Evolutionary conservation across 2,329 filamentous ascomycete genomes (phyloP).

Genomic region (Penicillium verrucosum): DNA sequence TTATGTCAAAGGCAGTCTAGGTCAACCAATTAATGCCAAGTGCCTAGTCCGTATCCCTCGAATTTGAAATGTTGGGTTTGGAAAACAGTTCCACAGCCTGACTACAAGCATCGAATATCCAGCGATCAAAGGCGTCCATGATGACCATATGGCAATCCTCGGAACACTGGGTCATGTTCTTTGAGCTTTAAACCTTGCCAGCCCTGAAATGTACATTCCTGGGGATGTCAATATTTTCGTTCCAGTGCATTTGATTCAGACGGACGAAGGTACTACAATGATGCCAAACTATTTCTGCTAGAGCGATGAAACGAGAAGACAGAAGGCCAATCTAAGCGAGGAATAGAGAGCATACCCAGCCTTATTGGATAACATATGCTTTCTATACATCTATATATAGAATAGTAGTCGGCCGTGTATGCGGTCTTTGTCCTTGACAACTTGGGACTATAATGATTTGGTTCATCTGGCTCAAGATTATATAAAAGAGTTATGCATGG

Average conservation of each 20-base stretch:
- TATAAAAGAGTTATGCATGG: neutral
- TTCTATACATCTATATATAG: neutral
- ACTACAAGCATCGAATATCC: no score
- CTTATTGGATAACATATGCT: neutral
- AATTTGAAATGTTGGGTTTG: no score
- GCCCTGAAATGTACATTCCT: slow-evolving; percentile 15
- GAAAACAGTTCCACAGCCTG: no score
- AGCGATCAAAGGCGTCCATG: no score
- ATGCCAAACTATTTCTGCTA: slow-evolving; percentile 28
- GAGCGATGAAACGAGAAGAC: slow-evolving; percentile 29
- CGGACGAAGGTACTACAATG: slow-evolving; percentile 21
- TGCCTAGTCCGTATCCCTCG: no score
- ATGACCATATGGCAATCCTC: no score
- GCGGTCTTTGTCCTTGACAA: neutral
- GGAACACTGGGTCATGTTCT: no score
- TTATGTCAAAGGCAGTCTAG: no score
- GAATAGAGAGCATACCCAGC: no score
- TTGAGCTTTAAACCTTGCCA: no score
- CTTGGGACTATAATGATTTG: neutral
- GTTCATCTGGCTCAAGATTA: neutral
- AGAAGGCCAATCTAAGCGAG: neutral
- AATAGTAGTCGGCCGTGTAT: neutral
- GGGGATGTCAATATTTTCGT: slow-evolving; percentile 18
- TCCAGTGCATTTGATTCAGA: slow-evolving; percentile 25
- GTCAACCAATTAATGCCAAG: no score